Percentiles rank a stretch among this genome's conserved stretches.
phyloP scores from a whole-genome alignment of 139 green algal genomes.

The Closterium sp. region DNA sequence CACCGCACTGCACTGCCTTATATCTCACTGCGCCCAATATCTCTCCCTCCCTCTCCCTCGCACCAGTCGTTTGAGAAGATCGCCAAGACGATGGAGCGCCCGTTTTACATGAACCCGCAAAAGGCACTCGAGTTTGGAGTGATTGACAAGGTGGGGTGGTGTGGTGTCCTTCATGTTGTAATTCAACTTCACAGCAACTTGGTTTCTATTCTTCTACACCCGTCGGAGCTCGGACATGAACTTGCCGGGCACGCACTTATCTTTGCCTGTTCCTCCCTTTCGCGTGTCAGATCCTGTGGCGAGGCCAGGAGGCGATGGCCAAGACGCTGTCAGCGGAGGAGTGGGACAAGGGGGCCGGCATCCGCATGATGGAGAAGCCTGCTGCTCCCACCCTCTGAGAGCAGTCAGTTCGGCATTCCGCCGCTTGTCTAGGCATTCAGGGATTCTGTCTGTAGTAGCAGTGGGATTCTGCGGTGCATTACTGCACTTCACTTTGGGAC shows the following conservation, averaged over 20 bases:
- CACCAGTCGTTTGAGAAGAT: slow-evolving; percentile 86
- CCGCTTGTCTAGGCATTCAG: no score
- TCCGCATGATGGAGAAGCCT: slow-evolving; percentile 30
- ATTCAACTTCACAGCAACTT: not conserved
- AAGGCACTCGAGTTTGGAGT: slow-evolving; percentile 63
- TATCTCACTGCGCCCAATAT: not conserved
- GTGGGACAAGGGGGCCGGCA: slow-evolving; percentile 44
- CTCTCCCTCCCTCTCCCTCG: not conserved
- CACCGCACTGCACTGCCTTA: no score
- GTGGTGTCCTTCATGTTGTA: no score
- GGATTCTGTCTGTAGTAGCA: no score
- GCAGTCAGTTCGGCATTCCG: no score
- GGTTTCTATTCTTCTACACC: not conserved
- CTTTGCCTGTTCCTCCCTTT: not conserved
- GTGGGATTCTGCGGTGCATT: no score
- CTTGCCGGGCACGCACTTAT: no score
- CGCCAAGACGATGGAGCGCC: slow-evolving; percentile 88
- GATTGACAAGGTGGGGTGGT: slow-evolving; percentile 59
- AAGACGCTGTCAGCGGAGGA: slow-evolving; percentile 44
- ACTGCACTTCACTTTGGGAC: no score
- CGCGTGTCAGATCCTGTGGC: slow-evolving; percentile 37
- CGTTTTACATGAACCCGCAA: slow-evolving; percentile 91
- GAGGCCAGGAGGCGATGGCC: slow-evolving; percentile 45
- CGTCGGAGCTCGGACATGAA: not conserved
- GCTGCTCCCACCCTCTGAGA: not conserved